Conservation (phyloP, 2,329 filamentous ascomycete species). For the Leptographium wingfieldii region DNA sequence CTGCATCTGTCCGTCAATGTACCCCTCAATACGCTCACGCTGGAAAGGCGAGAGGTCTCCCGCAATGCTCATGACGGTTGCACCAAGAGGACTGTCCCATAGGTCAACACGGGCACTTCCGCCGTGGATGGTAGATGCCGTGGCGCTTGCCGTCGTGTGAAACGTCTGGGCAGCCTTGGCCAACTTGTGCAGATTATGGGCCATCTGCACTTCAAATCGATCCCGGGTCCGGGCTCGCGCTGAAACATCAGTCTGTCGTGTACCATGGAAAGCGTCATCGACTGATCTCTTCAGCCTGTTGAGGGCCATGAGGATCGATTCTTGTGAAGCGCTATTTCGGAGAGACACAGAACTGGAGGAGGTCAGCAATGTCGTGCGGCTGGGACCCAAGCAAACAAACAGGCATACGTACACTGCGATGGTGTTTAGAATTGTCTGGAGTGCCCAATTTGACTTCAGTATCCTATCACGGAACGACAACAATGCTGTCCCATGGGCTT, state of each 20-base stretch:
- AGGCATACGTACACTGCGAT: not conserved
- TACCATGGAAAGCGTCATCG: not conserved
- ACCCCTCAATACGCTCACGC: not conserved
- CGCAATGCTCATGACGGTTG: not conserved
- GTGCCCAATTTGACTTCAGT: not conserved
- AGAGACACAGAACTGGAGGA: not conserved
- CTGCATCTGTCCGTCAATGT: not conserved
- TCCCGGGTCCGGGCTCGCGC: not conserved
- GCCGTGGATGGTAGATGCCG: not conserved
- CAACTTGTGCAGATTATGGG: not conserved
- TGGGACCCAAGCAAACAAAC: not conserved
- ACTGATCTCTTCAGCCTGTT: not conserved
- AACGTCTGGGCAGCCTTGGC: not conserved
- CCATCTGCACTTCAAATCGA: not conserved
- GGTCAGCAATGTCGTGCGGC: not conserved
- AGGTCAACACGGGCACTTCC: not conserved
- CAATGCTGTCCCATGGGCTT: not conserved
- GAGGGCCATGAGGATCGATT: not conserved
- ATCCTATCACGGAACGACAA: not conserved
- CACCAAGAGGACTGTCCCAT: not conserved
- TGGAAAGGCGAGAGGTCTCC: not conserved
- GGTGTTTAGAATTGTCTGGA: not conserved
- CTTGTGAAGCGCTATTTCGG: not conserved
- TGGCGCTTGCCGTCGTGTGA: not conserved
- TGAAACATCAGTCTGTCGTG: not conserved